Conservation (phyloP, 1,284 basidiomycete genomes). For the Naganishia liquefaciens region DNA sequence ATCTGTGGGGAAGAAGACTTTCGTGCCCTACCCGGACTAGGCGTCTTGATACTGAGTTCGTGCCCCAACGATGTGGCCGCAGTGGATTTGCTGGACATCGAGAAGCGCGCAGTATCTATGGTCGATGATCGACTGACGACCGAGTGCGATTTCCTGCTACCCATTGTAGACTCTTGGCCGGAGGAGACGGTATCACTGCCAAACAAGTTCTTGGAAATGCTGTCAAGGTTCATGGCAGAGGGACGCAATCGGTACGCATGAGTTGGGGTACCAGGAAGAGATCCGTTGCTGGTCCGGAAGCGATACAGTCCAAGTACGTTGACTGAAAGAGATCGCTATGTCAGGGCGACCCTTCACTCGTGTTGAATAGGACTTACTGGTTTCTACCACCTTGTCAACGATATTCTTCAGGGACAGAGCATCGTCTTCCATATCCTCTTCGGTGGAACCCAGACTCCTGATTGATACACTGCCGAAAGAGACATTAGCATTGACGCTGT, state of each 20-base stretch:
- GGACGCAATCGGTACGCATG: conserved; percentile 65
- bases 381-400: conserved; percentile 6
- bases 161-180: conserved; percentile 37
- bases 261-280: conserved; percentile 76
- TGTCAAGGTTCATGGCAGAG: conserved; percentile 78
- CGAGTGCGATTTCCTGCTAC: conserved; percentile 37
- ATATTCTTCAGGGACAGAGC: conserved; percentile 4
- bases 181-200: conserved; percentile 44
- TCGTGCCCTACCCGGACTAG: conserved; percentile 24
- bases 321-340: conserved; percentile 56
- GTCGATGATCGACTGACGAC: conserved; percentile 42
- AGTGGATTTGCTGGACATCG: conserved; percentile 29
- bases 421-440: conserved; percentile 1
- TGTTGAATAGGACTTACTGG: neutral
- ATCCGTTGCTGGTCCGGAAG: conserved; percentile 72
- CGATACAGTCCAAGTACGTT: conserved; percentile 83
- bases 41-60: conserved; percentile 4
- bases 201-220: conserved; percentile 63
- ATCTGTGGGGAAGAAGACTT: conserved; percentile 15
- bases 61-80: conserved; percentile 24
- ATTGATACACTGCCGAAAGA: conserved; percentile 8
- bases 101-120: conserved; percentile 35
- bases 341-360: too few species aligned
- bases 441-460: neutral
- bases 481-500: neutral